Evolutionary conservation across 768 basidiomycete genomes (phyloP).

Genomic region (Brasilioporus rufonigricans): DNA sequence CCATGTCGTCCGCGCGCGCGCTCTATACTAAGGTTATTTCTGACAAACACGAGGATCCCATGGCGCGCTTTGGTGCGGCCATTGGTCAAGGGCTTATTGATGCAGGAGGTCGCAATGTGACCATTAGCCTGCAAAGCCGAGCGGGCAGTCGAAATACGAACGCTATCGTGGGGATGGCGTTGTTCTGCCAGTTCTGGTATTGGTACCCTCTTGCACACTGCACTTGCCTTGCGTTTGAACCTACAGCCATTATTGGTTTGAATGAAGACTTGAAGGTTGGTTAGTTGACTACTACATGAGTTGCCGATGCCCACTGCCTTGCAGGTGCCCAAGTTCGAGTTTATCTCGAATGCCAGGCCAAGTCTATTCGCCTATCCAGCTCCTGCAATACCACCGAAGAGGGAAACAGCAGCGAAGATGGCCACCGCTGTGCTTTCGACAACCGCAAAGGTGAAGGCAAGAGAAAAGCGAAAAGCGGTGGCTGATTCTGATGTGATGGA

Average conservation of each 20-base stretch:
- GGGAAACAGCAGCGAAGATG: constrained; percentile 88
- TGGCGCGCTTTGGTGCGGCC: constrained; percentile 97
- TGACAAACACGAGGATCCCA: constrained; percentile 98
- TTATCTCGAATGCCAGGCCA: constrained; percentile 85
- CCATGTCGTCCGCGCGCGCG: constrained; percentile 75
- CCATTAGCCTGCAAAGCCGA: constrained; percentile 89
- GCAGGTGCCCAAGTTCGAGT: constrained; percentile 94
- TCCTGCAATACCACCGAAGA: constrained; percentile 83
- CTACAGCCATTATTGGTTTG: constrained; percentile 92
- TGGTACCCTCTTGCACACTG: constrained; percentile 98
- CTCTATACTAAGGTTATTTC: constrained; percentile 85
- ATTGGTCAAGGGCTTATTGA: constrained; percentile 97
- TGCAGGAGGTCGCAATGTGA: constrained; percentile 95
- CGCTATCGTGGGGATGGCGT: constrained; percentile 95
- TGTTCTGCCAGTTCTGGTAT: constrained; percentile 99
- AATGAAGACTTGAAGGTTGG: constrained; percentile 81
- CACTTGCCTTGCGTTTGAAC: constrained; percentile 88
- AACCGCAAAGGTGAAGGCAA: constrained; percentile 93
- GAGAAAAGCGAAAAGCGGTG: constrained; percentile 89
- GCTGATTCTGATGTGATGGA: constrained; percentile 83
- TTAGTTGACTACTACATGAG: not conserved
- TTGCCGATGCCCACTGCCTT: constrained; percentile 3
- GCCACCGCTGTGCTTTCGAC: constrained; percentile 95
- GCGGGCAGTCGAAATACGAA: constrained; percentile 91
- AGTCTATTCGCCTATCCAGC: constrained; percentile 92